Evolutionary conservation across 768 basidiomycete genomes (phyloP).

Genomic region (Auriscalpium orientale): DNA sequence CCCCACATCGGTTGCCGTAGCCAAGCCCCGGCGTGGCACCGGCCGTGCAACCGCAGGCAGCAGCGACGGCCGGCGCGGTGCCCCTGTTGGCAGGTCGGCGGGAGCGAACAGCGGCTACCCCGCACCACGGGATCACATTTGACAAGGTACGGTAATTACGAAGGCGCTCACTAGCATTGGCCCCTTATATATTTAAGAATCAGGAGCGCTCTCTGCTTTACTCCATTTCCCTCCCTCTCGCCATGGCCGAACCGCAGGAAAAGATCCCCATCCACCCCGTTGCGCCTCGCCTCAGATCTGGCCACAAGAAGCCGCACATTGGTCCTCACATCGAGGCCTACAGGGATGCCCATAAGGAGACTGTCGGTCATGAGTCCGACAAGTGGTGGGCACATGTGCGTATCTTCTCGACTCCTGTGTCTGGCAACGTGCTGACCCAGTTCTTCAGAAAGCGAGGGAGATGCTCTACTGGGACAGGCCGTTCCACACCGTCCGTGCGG

Average conservation of each 20-base stretch:
- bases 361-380: constrained; percentile 71
- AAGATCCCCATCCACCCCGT: constrained; percentile 53
- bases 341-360: constrained; percentile 53
- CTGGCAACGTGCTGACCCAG: background rate
- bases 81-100: too few species aligned
- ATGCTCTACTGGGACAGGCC: constrained; percentile 83
- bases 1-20: too few species aligned
- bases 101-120: too few species aligned
- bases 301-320: constrained; percentile 64
- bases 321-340: constrained; percentile 78
- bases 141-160: background rate
- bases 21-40: too few species aligned
- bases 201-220: background rate
- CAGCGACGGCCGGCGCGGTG: too few species aligned
- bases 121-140: background rate
- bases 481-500: constrained; percentile 80
- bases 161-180: background rate
- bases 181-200: constrained; percentile 4
- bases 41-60: too few species aligned
- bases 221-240: background rate
- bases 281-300: constrained; percentile 63
- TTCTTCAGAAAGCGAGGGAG: constrained; percentile 55
- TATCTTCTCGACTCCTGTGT: background rate
- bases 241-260: constrained; percentile 21
- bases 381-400: constrained; percentile 81